Conservation (phyloP, 1,284 basidiomycete genomes). For the Rhodotorula sp. region DNA sequence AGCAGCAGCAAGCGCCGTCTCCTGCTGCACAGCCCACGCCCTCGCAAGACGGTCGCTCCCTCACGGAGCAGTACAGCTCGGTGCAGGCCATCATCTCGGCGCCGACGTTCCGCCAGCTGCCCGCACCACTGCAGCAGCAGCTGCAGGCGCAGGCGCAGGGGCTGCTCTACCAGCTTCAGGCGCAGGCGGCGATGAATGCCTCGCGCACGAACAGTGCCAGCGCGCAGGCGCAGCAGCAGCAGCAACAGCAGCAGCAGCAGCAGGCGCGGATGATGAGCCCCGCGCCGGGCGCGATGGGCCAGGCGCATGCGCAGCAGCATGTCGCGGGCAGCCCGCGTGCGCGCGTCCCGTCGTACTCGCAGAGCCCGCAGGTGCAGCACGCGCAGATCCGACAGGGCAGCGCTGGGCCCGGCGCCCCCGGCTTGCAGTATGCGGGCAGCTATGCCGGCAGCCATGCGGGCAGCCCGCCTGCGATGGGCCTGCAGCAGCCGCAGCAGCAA, state of each 20-base stretch:
- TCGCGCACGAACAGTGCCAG: not conserved
- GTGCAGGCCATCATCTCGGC: constrained; percentile 33
- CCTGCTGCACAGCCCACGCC: not conserved
- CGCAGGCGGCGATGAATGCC: constrained; percentile 15
- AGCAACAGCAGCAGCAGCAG: not conserved
- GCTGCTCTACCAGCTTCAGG: constrained; percentile 33
- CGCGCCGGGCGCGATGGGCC: not conserved
- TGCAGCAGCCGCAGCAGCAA: not conserved
- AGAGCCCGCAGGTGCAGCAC: constrained; percentile 28
- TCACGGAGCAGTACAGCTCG: constrained; percentile 24
- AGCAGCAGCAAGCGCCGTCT: constrained; percentile 1
- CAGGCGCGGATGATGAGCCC: constrained; percentile 5
- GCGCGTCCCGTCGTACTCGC: constrained; percentile 11
- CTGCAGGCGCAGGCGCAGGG: constrained; percentile 27
- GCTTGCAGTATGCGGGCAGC: constrained; percentile 15
- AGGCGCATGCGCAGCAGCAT: not conserved
- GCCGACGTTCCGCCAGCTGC: constrained; percentile 29
- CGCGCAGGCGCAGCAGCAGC: not conserved
- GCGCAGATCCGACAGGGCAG: constrained; percentile 19
- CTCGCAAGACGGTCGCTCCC: constrained; percentile 3
- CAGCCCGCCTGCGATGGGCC: constrained; percentile 15
- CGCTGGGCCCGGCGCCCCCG: constrained; percentile 2
- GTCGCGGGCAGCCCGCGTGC: not conserved
- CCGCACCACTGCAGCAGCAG: constrained; percentile 26
- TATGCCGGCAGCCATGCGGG: constrained; percentile 25